Evolutionary conservation across 2,329 filamentous ascomycete genomes (phyloP).

Genomic region (Sporothrix curviconia): DNA sequence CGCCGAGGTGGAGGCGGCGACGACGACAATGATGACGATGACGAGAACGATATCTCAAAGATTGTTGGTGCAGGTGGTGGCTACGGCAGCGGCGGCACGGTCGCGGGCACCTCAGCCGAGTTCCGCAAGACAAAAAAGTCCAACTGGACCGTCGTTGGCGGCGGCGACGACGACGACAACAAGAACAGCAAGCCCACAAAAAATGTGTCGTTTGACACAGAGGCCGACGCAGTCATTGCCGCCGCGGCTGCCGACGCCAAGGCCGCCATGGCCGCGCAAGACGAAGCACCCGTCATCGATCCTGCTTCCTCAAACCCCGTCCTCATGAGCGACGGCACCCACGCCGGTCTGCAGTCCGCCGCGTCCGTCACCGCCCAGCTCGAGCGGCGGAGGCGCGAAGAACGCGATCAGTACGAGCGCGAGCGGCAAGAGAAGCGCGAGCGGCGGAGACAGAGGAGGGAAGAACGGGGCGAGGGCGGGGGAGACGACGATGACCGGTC

Average conservation of each 20-base stretch:
- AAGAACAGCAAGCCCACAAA: conserved; percentile 23
- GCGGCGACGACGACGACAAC: conserved; percentile 26
- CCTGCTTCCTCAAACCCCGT: conserved; percentile 39
- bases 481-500: conserved; percentile 66
- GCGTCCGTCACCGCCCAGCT: conserved; percentile 67
- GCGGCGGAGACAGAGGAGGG: conserved; percentile 30
- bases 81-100: conserved; percentile 32
- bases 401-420: conserved; percentile 28
- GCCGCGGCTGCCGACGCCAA: conserved; percentile 62
- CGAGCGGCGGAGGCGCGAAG: conserved; percentile 44
- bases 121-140: conserved; percentile 74
- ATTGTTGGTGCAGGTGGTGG: conserved; percentile 31
- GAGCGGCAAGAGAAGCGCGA: conserved; percentile 21
- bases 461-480: conserved; percentile 79
- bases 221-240: conserved; percentile 72
- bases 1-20: conserved; percentile 32
- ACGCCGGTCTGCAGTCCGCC: conserved; percentile 80
- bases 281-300: conserved; percentile 44
- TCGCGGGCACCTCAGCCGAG: conserved; percentile 49
- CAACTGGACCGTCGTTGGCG: conserved; percentile 67
- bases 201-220: conserved; percentile 44
- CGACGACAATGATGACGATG: conserved; percentile 42
- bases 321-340: conserved; percentile 83
- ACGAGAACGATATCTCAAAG: conserved; percentile 38
- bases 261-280: conserved; percentile 41